Base-by-base conservation (phyloP, 345 rosid genomes). In the Gossypium turneri region DNA sequence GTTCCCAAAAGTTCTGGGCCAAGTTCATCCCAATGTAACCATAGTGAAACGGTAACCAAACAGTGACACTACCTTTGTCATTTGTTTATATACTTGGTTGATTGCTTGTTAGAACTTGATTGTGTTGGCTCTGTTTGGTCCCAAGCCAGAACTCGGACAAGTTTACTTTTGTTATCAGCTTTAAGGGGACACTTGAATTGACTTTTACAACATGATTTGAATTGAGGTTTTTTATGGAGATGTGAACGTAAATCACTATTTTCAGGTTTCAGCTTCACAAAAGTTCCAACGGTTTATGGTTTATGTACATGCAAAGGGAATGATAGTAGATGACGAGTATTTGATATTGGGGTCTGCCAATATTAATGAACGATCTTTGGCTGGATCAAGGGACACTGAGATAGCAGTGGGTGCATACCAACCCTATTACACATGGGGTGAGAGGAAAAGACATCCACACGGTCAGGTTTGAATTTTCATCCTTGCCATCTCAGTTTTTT, bases 341-440 rank as follows among this genome's bases (percentile, higher is more conserved):
- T 86, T 91, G 27, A 77, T 93, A 61, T 24, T 93, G 70, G 97
- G 98, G 13, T 93, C 98, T 11, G 97, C 94, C 43, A 93, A 93
- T 78, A 90, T 93, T 63, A 93, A 93, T 77, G 89, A 93, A 65
- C 86, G 98, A 64, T 93, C 97, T 16, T 67, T 93, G 90, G 93
- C 94, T 29, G 97, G 98, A 64, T 83, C 92, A 5, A 83, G 95
- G 77, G 98, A 91, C 79, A 93, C 98, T 0, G 97, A 93, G 84
- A 91, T 93, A 47, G 97, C 95, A 43, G 89, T 93, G 87, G 97
- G 97, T 12, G 92, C 91, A 7, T 90, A 89, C 75, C 97, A 91
- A 77, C 89, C 90, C 6, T 79, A 85, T 24, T 80, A 91, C 67
- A 89, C 90, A 15, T 87, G 92, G 89, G 79, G 76, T 22, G 72